Evolutionary conservation across 331 rosid species (phyloP), one percentile per base, ranked within the genome.

Genomic region (Rhamnella rubrinervis): DNA sequence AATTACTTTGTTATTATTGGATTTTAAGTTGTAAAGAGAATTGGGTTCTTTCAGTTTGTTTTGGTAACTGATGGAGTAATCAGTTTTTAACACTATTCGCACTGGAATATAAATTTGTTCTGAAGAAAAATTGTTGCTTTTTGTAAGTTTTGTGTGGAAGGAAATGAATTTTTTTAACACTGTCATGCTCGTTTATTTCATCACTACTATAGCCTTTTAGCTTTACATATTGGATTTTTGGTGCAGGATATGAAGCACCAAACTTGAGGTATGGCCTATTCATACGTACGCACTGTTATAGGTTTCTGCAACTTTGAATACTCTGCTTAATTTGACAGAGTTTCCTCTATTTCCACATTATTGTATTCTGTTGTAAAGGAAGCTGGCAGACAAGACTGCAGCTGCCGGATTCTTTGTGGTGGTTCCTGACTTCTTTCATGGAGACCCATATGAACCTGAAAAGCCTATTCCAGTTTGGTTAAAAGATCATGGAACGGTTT

Each of bases 231-330:
- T 67, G 4, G 25, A 63, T 18, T 35, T 25, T 66, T 35, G 13
- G 4, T 58, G 59, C 73, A 77, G 77, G 81, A 8, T 77, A 65
- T 77, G 69, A 65, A 71, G 73, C 77, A 65, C 81, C 77, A 40
- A 67, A 71, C 73, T 65, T 66, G 68, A 77, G 81, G 81, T 77
- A 52, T 59, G 55, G 12, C 51, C 19, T 0, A 15, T 52, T 40
- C 16, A 0, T 18, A 66, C 5, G 0, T 16, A 65, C 13, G 25
- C 16, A 17, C 8, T 46, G 7, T 12, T 44, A 52, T 1, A 44
- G 49, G 14, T 11, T 8, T 44, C 6, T 40, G 12, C 6, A 17
- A 59, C 46, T 10, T 40, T 1, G 49, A 44, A 44, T 44, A 44
- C 1, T 44, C 4, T 44, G 11, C 49, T 44, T 11, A 1, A 7